Conservation (phyloP, 208 protist species). For the Trichomonas vaginalis region DNA sequence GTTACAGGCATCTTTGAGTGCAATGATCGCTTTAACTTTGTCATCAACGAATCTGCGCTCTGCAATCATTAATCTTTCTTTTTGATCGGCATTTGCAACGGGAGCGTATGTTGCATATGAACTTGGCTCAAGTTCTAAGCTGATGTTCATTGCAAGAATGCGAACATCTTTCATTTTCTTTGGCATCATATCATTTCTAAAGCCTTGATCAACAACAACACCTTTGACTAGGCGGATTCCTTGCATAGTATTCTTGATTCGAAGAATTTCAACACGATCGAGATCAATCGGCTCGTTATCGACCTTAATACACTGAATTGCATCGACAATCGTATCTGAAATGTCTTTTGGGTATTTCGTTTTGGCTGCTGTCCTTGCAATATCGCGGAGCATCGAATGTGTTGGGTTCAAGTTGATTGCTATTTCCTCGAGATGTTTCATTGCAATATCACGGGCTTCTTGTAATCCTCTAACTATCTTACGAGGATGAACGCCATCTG, state of each 20-base stretch:
- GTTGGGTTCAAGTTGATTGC: neutral
- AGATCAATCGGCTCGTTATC: neutral
- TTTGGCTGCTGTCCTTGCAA: neutral
- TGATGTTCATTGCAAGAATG: neutral
- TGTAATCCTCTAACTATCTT: neutral
- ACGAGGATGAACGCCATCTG: neutral
- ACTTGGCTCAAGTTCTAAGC: neutral
- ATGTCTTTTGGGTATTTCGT: neutral
- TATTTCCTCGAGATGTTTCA: neutral
- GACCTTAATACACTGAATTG: neutral
- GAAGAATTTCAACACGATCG: neutral
- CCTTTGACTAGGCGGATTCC: neutral
- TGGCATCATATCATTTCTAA: neutral
- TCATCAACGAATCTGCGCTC: neutral
- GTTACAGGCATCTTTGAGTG: neutral
- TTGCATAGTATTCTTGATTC: neutral
- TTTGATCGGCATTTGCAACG: neutral
- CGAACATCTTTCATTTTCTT: neutral
- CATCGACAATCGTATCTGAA: neutral
- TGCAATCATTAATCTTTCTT: neutral
- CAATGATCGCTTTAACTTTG: neutral
- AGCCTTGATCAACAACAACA: neutral
- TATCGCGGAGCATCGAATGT: neutral
- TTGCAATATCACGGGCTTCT: neutral
- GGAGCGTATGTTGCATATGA: neutral